A percentile compares a stretch with the other conserved stretches of the same genome.
These are phyloP conservation scores for Camellia granthamiana DNA, from an alignment of 148 eudicot species.

Conservation along the genomic window DNA sequence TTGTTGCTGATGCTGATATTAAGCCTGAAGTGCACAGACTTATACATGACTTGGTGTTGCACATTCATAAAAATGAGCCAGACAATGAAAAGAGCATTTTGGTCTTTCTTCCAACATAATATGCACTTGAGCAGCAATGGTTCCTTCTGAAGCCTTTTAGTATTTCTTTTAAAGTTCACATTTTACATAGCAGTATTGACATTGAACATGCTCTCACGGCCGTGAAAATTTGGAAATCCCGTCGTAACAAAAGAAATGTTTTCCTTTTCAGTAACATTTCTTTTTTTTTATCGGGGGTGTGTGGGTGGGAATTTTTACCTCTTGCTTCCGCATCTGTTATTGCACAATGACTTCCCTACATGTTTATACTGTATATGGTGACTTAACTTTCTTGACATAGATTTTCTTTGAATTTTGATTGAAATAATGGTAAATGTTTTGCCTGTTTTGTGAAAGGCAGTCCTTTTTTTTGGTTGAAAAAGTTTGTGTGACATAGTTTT, in stretches of 20 bases:
- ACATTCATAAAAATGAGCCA: slow-evolving; percentile 75
- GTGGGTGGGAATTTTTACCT: neutral
- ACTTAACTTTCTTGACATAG: neutral
- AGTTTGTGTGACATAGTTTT: neutral
- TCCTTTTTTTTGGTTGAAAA: too few species aligned
- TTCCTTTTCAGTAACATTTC: neutral
- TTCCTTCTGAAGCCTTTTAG: slow-evolving; percentile 55
- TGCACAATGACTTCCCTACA: neutral
- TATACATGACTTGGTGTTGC: slow-evolving; percentile 67
- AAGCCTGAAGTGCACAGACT: slow-evolving; percentile 61
- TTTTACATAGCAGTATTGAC: slow-evolving; percentile 85
- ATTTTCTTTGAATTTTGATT: neutral
- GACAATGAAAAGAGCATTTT: slow-evolving; percentile 88
- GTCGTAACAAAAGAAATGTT: slow-evolving; percentile 59
- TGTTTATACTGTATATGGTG: neutral
- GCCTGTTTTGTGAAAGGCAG: neutral
- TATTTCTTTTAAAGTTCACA: slow-evolving; percentile 70
- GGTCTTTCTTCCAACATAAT: slow-evolving; percentile 89
- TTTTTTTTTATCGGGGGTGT: neutral
- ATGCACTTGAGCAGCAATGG: slow-evolving; percentile 86
- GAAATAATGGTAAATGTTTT: neutral
- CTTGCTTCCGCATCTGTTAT: neutral
- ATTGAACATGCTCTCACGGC: slow-evolving; percentile 82
- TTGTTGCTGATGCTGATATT: slow-evolving; percentile 54
- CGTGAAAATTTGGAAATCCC: slow-evolving; percentile 79